These are phyloP conservation scores for Phytophthora colocasiae DNA, from an alignment of 352 stramenopile genomes.

Conservation along the genomic window DNA sequence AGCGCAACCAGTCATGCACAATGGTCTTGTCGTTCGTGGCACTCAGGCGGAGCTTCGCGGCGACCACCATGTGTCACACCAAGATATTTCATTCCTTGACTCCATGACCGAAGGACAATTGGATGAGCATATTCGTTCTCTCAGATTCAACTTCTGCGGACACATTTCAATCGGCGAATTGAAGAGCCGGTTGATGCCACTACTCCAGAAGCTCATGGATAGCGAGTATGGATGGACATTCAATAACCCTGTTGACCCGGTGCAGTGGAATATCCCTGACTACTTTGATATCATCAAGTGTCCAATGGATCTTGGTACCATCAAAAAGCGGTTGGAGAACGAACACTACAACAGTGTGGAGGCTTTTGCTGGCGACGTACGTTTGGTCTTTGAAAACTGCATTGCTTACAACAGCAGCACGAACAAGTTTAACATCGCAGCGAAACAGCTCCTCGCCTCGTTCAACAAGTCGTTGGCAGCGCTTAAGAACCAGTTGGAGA, in stretches of 20 bases:
- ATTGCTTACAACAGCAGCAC: conserved; percentile 92
- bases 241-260: conserved; percentile 95
- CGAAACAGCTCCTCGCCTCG: conserved; percentile 79
- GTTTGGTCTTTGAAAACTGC: conserved; percentile 90
- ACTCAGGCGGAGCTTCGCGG: conserved; percentile 64
- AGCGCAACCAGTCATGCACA: conserved; percentile 43
- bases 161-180: conserved; percentile 85
- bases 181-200: conserved; percentile 84
- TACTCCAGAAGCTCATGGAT: conserved; percentile 90
- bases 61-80: conserved; percentile 71
- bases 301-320: conserved; percentile 99
- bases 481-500: conserved; percentile 83
- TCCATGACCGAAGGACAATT: conserved; percentile 88
- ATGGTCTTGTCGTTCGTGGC: conserved; percentile 78
- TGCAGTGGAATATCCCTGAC: conserved; percentile 93
- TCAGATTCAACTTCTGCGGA: conserved; percentile 90
- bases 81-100: conserved; percentile 90
- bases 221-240: conserved; percentile 93
- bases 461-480: conserved; percentile 77
- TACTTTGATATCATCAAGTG: conserved; percentile 96
- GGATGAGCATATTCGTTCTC: conserved; percentile 90
- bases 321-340: conserved; percentile 96
- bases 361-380: conserved; percentile 88
- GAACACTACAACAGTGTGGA: conserved; percentile 94
- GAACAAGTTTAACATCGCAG: conserved; percentile 90